phyloP scores from a whole-genome alignment of 139 green algal species.

The Prasinococcaceae sp. region DNA sequence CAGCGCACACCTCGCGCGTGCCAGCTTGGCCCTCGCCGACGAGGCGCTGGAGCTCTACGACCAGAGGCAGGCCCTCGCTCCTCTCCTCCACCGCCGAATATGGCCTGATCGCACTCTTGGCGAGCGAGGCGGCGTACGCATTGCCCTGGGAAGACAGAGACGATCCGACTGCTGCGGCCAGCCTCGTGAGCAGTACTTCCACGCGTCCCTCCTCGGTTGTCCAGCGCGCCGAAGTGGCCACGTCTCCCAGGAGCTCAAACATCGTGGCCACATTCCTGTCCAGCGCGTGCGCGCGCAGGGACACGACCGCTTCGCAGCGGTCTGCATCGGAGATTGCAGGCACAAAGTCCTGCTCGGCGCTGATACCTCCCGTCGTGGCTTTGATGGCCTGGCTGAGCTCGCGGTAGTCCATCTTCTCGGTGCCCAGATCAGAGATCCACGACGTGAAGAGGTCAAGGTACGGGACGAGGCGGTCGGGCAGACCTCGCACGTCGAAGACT shows the following conservation, averaged over 20 bases:
- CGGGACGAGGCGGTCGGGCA: constrained; percentile 11
- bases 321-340: not conserved
- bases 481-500: not conserved
- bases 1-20: constrained; percentile 4
- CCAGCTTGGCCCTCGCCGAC: not conserved
- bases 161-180: not conserved
- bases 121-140: constrained; percentile 1
- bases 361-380: constrained; percentile 4
- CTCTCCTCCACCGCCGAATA: not conserved
- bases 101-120: not conserved
- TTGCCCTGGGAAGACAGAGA: not conserved
- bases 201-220: constrained; percentile 3
- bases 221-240: constrained; percentile 1
- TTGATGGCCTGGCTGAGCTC: constrained; percentile 7
- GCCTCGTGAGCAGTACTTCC: not conserved
- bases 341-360: not conserved
- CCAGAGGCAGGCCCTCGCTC: constrained; percentile 5
- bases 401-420: constrained; percentile 6
- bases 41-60: constrained; percentile 1
- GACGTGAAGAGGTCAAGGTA: constrained; percentile 15
- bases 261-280: constrained; percentile 11
- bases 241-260: constrained; percentile 11
- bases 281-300: constrained; percentile 2
- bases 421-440: constrained; percentile 11
- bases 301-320: not conserved